phyloP scores from a whole-genome alignment of 1,284 basidiomycete species.

The Cutaneotrichosporon dermatis region DNA sequence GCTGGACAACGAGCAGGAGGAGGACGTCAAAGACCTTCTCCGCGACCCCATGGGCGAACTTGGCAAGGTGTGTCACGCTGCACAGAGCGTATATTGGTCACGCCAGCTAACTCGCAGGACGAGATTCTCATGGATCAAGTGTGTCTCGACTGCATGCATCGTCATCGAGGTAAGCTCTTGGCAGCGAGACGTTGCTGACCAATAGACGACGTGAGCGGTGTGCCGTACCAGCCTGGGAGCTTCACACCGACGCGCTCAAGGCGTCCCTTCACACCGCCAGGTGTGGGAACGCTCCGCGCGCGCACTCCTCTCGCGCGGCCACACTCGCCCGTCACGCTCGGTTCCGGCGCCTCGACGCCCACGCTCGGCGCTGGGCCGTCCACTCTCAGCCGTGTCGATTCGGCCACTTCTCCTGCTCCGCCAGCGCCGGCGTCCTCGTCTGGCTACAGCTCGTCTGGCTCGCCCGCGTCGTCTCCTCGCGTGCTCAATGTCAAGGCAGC shows the following conservation, averaged over 20 bases:
- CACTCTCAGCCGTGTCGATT: conserved; percentile 15
- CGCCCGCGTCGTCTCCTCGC: conserved; percentile 56
- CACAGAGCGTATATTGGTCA: background rate
- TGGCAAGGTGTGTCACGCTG: conserved; percentile 56
- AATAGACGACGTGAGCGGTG: conserved; percentile 43
- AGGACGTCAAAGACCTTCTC: conserved; percentile 70
- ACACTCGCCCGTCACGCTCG: conserved; percentile 30
- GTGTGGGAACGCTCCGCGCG: conserved; percentile 44
- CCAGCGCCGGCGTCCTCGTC: conserved; percentile 57
- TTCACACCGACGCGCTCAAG: conserved; percentile 38
- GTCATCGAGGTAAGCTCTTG: conserved; percentile 54
- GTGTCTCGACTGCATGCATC: conserved; percentile 49
- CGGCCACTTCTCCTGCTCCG: conserved; percentile 23
- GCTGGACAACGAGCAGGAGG: conserved; percentile 76
- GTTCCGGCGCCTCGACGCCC: conserved; percentile 26
- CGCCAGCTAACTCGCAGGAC: conserved; percentile 30
- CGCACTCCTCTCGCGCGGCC: conserved; percentile 42
- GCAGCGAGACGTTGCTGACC: conserved; percentile 1
- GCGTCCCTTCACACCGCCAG: conserved; percentile 46
- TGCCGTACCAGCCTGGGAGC: conserved; percentile 41
- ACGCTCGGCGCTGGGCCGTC: conserved; percentile 56
- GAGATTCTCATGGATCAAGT: conserved; percentile 48
- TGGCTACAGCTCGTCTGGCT: conserved; percentile 54
- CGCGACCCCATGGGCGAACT: conserved; percentile 66
- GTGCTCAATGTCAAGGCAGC: conserved; percentile 62